Evolutionary conservation across 2,329 filamentous ascomycete species (phyloP).

Genomic region (Neurospora crassa): DNA sequence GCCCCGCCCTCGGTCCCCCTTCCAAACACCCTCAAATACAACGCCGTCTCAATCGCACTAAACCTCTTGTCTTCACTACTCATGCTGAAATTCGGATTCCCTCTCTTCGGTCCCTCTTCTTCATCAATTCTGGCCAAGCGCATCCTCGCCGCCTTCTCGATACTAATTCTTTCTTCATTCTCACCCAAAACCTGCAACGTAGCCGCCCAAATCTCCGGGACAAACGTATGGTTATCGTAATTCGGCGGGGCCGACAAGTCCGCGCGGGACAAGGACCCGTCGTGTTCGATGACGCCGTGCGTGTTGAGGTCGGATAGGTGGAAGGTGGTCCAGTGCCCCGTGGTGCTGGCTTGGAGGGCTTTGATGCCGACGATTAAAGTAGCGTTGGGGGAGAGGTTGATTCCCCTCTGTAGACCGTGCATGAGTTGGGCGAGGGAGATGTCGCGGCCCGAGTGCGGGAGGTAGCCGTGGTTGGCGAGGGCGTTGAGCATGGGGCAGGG

Average conservation of each 20-base stretch:
- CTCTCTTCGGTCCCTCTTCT: slow-evolving; percentile 13
- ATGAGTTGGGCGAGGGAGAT: slow-evolving; percentile 13
- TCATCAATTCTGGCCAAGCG: slow-evolving; percentile 17
- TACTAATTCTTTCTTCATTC: slow-evolving; percentile 16
- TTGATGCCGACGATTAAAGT: slow-evolving; percentile 1
- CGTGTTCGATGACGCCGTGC: slow-evolving; percentile 26
- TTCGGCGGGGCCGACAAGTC: too few species aligned
- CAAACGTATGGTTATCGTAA: slow-evolving; percentile 18
- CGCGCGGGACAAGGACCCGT: slow-evolving; percentile 20
- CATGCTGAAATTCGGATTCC: slow-evolving; percentile 20
- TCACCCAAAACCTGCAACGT: slow-evolving; percentile 14
- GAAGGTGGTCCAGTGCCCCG: slow-evolving; percentile 4
- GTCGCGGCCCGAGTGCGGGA: slow-evolving; percentile 17
- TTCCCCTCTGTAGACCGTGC: slow-evolving; percentile 9
- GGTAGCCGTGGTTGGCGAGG: slow-evolving; percentile 21
- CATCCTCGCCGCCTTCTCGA: slow-evolving; percentile 21
- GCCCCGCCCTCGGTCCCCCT: slow-evolving; percentile 11
- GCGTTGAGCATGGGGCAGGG: slow-evolving; percentile 20
- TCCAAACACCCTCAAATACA: slow-evolving; percentile 16
- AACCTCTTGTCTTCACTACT: slow-evolving; percentile 7
- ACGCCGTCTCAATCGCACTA: slow-evolving; percentile 14
- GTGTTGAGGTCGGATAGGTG: slow-evolving; percentile 21
- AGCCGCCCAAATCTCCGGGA: slow-evolving; percentile 18
- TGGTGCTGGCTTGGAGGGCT: too few species aligned
- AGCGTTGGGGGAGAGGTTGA: slow-evolving; percentile 12